A percentile compares a stretch with the other conserved stretches of the same genome.
These are phyloP conservation scores for Fomitopsis betulina DNA, from an alignment of 1,284 basidiomycete genomes.

Conservation along the genomic window DNA sequence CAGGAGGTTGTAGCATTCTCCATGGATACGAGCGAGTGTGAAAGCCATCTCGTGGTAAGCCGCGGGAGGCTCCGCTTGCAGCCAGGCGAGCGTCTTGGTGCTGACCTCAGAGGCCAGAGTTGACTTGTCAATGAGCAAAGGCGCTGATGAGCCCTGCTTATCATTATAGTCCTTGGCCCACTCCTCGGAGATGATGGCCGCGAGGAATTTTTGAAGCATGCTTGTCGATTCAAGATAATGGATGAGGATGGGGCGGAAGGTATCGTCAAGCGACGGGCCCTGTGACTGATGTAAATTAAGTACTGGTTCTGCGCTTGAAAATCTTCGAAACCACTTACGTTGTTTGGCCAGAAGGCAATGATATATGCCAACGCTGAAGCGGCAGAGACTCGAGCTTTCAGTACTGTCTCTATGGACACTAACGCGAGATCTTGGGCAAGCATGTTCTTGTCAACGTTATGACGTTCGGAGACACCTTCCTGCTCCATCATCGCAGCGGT, in stretches of 20 bases:
- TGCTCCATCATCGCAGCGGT: slow-evolving; percentile 37
- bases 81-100: slow-evolving; percentile 59
- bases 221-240: slow-evolving; percentile 85
- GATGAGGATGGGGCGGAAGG: slow-evolving; percentile 67
- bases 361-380: slow-evolving; percentile 79
- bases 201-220: slow-evolving; percentile 88
- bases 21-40: slow-evolving; percentile 75
- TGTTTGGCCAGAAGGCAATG: slow-evolving; percentile 62
- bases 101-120: slow-evolving; percentile 66
- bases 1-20: slow-evolving; percentile 79
- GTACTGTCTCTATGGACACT: slow-evolving; percentile 73
- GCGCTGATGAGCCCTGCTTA: slow-evolving; percentile 22
- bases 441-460: slow-evolving; percentile 98
- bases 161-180: slow-evolving; percentile 73
- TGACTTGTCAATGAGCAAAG: slow-evolving; percentile 49
- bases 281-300: slow-evolving; percentile 8
- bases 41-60: slow-evolving; percentile 93
- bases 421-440: slow-evolving; percentile 88
- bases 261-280: slow-evolving; percentile 44
- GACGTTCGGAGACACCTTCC: slow-evolving; percentile 54
- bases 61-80: slow-evolving; percentile 72
- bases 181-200: slow-evolving; percentile 85
- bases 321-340: slow-evolving; percentile 35
- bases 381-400: slow-evolving; percentile 80
- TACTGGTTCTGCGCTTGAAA: neutral